Conservation (phyloP, 1,284 basidiomycete genomes). For the Lentinula novae-zelandiae region DNA sequence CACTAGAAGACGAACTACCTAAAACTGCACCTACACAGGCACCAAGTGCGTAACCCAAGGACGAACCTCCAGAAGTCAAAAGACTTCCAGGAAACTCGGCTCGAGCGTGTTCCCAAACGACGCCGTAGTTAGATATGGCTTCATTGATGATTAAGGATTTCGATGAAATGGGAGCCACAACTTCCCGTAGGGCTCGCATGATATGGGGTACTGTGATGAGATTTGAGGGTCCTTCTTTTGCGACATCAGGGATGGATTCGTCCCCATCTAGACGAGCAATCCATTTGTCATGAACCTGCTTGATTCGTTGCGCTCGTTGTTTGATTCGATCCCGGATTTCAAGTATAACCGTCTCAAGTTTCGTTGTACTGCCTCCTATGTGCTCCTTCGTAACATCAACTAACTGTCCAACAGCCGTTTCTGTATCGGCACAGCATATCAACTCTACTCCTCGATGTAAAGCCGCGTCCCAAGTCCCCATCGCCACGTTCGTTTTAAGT, state of each 20-base stretch:
- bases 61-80: conserved; percentile 53
- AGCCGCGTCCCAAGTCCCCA: conserved; percentile 53
- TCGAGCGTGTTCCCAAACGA: conserved; percentile 55
- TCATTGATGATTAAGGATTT: conserved; percentile 54
- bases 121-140: conserved; percentile 52
- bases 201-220: conserved; percentile 41
- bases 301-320: conserved; percentile 18
- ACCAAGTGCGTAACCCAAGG: conserved; percentile 63
- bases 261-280: conserved; percentile 22
- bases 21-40: conserved; percentile 57
- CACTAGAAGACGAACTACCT: conserved; percentile 30
- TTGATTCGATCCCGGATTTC: conserved; percentile 16
- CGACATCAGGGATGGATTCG: conserved; percentile 19
- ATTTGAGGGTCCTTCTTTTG: conserved; percentile 10
- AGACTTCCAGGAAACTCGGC: conserved; percentile 48
- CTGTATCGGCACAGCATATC: conserved; percentile 53
- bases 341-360: conserved; percentile 9
- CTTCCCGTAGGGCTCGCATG: conserved; percentile 42
- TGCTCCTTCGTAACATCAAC: conserved; percentile 30
- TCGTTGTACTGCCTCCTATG: conserved; percentile 18
- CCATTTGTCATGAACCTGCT: conserved; percentile 23
- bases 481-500: conserved; percentile 37
- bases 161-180: conserved; percentile 19
- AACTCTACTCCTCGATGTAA: conserved; percentile 38
- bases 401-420: conserved; percentile 50